Evolutionary conservation across 73 alveolate genomes (phyloP).

Genomic region (Urostyla sp.): DNA sequence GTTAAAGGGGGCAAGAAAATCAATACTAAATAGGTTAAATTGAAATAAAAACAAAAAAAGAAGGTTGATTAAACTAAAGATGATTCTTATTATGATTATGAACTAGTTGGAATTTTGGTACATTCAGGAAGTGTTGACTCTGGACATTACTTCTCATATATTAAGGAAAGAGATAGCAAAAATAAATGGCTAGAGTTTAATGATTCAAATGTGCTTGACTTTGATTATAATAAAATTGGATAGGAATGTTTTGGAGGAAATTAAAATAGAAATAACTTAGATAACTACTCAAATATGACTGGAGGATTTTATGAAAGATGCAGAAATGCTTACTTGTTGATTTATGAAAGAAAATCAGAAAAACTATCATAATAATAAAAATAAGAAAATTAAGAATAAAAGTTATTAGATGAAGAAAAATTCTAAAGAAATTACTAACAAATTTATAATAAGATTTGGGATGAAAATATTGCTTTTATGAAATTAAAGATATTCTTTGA

Average conservation of each 20-base stretch:
- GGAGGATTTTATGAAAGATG: conserved; percentile 66
- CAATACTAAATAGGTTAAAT: neutral
- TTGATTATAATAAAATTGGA: conserved; percentile 82
- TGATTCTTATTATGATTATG: conserved; percentile 70
- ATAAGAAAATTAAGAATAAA: neutral
- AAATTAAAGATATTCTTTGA: conserved; percentile 63
- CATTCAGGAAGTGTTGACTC: conserved; percentile 93
- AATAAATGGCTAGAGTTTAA: conserved; percentile 86
- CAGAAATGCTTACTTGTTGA: conserved; percentile 95
- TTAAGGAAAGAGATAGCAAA: conserved; percentile 71
- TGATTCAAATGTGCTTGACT: conserved; percentile 82
- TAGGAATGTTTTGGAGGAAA: conserved; percentile 95
- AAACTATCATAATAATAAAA: neutral
- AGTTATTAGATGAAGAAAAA: neutral
- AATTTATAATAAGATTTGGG: conserved; percentile 59
- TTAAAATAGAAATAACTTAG: conserved; percentile 50
- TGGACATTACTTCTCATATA: conserved; percentile 89
- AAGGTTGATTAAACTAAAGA: conserved; percentile 33
- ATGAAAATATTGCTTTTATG: conserved; percentile 63
- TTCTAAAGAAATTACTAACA: conserved; percentile 28
- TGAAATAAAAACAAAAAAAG: conserved; percentile 11
- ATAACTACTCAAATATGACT: conserved; percentile 43
- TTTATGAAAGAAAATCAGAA: conserved; percentile 85
- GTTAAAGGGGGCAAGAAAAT: conserved; percentile 17
- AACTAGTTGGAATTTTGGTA: conserved; percentile 74